Percentiles rank a stretch among this genome's conserved stretches.
Conservation (phyloP, 345 rosid species). For the Trapa incisa region DNA sequence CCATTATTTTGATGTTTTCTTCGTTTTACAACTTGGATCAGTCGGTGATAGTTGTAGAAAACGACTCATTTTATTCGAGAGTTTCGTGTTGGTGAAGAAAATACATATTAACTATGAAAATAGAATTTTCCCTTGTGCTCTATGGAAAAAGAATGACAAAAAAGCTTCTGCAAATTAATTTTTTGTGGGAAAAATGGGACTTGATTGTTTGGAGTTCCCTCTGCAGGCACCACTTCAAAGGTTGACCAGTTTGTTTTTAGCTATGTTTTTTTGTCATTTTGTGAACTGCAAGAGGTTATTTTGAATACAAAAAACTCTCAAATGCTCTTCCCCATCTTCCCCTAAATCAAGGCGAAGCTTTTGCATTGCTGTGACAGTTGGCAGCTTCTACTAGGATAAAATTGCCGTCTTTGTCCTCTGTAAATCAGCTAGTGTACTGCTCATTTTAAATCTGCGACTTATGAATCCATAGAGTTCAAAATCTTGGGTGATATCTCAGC, state of each 20-base stretch:
- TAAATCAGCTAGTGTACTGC: neutral
- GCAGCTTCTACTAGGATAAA: neutral
- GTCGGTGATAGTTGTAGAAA: neutral
- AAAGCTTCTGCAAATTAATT: neutral
- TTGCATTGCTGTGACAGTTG: neutral
- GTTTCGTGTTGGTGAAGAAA: neutral
- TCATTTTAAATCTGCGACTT: neutral
- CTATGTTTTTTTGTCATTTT: neutral
- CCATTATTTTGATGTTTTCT: neutral
- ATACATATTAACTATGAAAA: neutral
- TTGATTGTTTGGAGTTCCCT: neutral
- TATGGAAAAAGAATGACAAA: neutral
- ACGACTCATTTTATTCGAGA: neutral
- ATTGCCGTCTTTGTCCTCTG: neutral
- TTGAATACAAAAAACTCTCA: constrained; percentile 3
- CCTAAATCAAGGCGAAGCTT: constrained; percentile 10
- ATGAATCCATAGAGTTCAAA: too few relatives aligned
- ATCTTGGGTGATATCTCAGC: too few relatives aligned
- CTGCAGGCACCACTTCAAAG: neutral
- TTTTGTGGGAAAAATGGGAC: neutral
- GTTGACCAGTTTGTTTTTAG: neutral
- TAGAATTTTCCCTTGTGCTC: neutral
- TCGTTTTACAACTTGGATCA: neutral
- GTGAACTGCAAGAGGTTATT: neutral
- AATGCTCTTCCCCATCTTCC: neutral